Evolutionary conservation across 2,329 filamentous ascomycete genomes (phyloP).

Genomic region (Talaromyces pinophilus): DNA sequence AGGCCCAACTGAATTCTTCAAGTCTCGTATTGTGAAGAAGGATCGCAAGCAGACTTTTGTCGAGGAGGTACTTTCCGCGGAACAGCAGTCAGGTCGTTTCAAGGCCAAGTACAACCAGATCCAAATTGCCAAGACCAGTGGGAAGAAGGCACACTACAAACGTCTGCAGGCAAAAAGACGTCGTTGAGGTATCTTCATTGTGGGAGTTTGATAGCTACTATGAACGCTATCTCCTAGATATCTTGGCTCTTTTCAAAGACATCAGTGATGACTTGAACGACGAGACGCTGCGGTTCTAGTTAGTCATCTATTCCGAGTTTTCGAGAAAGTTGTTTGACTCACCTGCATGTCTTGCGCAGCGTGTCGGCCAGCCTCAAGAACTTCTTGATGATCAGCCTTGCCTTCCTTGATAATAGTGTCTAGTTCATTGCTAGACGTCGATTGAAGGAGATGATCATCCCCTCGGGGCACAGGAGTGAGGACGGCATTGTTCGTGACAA

Average conservation of each 20-base stretch:
- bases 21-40: constrained; percentile 76
- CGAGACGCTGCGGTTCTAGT: constrained; percentile 37
- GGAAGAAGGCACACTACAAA: constrained; percentile 88
- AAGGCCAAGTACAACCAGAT: constrained; percentile 86
- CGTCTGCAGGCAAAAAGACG: constrained; percentile 65
- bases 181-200: constrained; percentile 22
- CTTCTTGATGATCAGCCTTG: constrained; percentile 66
- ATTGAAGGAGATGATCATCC: constrained; percentile 57
- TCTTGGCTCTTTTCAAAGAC: constrained; percentile 30
- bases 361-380: constrained; percentile 60
- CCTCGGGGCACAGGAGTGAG: constrained; percentile 60
- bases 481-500: constrained; percentile 67
- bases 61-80: constrained; percentile 74
- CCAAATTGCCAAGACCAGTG: constrained; percentile 77
- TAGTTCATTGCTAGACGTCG: constrained; percentile 53
- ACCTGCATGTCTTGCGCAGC: constrained; percentile 66
- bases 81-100: constrained; percentile 69
- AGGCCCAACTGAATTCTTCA: constrained; percentile 85
- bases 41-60: constrained; percentile 85
- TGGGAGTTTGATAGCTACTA: constrained; percentile 1
- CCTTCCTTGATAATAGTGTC: constrained; percentile 59
- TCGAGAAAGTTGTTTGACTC: constrained; percentile 25
- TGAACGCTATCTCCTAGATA: constrained; percentile 7
- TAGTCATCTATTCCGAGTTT: constrained; percentile 21
- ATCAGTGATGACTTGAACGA: constrained; percentile 36